These are phyloP conservation scores for Saccharomycopsis fermentans DNA, from an alignment of 805 yeast species.

Conservation along the genomic window DNA sequence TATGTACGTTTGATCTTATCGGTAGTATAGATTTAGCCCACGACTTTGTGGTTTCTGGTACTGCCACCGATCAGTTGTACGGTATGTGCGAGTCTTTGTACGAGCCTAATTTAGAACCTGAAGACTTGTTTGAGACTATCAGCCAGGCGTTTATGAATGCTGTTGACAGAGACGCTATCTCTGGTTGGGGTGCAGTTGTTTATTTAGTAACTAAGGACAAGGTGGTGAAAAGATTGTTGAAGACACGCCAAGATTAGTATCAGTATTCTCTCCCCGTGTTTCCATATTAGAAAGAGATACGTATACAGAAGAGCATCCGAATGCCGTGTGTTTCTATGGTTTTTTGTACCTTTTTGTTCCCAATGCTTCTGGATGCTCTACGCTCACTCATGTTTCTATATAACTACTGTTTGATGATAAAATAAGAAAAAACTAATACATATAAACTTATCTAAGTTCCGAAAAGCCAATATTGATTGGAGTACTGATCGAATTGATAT, in stretches of 20 bases:
- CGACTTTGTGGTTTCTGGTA: constrained; percentile 92
- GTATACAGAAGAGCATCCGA: no score
- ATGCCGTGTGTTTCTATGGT: no score
- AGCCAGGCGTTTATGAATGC: constrained; percentile 91
- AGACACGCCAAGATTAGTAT: constrained; percentile 82
- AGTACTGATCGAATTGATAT: no score
- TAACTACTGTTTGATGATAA: no score
- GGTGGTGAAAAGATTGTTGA: constrained; percentile 76
- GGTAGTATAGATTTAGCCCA: constrained; percentile 94
- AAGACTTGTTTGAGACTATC: constrained; percentile 90
- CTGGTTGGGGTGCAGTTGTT: constrained; percentile 98
- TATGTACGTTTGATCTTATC: constrained; percentile 91
- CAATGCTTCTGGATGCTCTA: no score
- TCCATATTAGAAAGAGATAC: no score
- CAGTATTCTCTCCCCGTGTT: no score
- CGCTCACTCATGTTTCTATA: no score
- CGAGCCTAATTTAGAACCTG: constrained; percentile 90
- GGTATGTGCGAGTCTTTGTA: constrained; percentile 98
- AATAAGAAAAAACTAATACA: no score
- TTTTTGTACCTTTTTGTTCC: no score
- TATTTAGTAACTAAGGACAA: constrained; percentile 87
- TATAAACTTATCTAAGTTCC: no score
- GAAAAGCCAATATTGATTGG: no score
- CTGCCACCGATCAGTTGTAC: constrained; percentile 91
- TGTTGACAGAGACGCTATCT: constrained; percentile 91